These are phyloP conservation scores for Discostella stelligera DNA, from an alignment of 352 stramenopile species.

Conservation along the genomic window DNA sequence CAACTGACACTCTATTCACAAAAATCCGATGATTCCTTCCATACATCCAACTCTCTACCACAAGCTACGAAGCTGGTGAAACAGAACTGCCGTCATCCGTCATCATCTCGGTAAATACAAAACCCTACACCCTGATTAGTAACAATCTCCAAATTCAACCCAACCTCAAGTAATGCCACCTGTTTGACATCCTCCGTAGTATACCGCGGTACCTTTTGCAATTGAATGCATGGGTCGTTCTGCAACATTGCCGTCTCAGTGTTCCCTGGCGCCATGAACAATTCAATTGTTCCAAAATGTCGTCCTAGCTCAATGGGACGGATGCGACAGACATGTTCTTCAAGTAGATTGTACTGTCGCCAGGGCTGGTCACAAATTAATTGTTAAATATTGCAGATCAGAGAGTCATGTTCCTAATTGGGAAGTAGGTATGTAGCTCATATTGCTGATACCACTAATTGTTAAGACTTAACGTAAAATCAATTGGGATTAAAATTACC, in stretches of 20 bases:
- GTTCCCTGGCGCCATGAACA: slow-evolving; percentile 45
- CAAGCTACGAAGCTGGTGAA: too few species aligned
- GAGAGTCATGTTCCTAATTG: too few species aligned
- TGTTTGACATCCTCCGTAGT: slow-evolving; percentile 23
- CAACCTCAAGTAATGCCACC: slow-evolving; percentile 43
- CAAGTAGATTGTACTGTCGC: slow-evolving; percentile 53
- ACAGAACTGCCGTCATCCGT: slow-evolving; percentile 39
- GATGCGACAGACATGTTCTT: slow-evolving; percentile 51
- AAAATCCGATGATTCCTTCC: too few species aligned
- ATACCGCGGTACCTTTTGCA: slow-evolving; percentile 31
- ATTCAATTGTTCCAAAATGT: slow-evolving; percentile 43
- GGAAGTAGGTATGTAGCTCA: too few species aligned
- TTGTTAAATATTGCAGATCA: too few species aligned
- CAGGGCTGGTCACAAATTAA: too few species aligned
- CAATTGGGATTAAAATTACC: too few species aligned
- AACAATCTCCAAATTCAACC: slow-evolving; percentile 49
- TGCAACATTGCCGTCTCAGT: slow-evolving; percentile 28
- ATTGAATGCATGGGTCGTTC: slow-evolving; percentile 30
- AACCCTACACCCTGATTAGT: slow-evolving; percentile 52
- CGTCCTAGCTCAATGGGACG: slow-evolving; percentile 47
- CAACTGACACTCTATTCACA: too few species aligned
- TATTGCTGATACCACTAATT: too few species aligned
- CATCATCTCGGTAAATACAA: slow-evolving; percentile 38
- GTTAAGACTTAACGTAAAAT: too few species aligned
- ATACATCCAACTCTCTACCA: too few species aligned